Evolutionary conservation across 106 monocot genomes (phyloP), one percentile per base, ranked within the genome.

Genomic region (Allium fistulosum): DNA sequence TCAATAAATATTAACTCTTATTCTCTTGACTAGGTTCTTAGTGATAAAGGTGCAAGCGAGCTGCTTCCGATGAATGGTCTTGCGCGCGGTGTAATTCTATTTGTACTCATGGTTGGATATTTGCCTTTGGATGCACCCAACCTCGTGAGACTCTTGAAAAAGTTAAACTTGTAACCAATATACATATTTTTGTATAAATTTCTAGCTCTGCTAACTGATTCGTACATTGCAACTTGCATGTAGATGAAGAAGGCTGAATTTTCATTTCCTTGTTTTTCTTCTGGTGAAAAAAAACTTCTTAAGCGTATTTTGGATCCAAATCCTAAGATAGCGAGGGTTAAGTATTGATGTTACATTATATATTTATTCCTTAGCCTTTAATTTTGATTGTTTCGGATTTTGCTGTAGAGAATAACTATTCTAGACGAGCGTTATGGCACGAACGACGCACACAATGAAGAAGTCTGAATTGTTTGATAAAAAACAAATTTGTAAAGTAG

Each of bases 1-100:
- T 3, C 18, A 16, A 9, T 17, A 15, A 59, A 69, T 57, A 26
- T 45, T 7, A 37, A 37, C 37, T 37, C 37, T 37, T 37, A 5
- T n/a, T 51, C 15, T 16, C 75, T 65, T 27, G n/a, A 59, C 71
- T 48, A 95, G 95, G 95, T 95, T n/a, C 79, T 95, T 37, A 79
- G 62, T 76, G 81, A 83, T 66, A 88, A 86, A 90, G 94, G 94
- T 62, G 90, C 67, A 87, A 91, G 69, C 87, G 94, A 58, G 67
- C 58, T 68, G 71, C 78, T 73, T 83, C 90, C 69, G 94, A 94
- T 57, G 53, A 90, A 58, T 94, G 94, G 94, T 94, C 94, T 58
- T 94, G 94, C 69, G 94, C 90, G 94, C 69, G 94, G 94, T 69
- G 85, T 94, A 17, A 94, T 94, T 69, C 78, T 94, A 50, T 94